phyloP scores from a whole-genome alignment of 2,329 filamentous ascomycete genomes.

The Stemphylium beticola region DNA sequence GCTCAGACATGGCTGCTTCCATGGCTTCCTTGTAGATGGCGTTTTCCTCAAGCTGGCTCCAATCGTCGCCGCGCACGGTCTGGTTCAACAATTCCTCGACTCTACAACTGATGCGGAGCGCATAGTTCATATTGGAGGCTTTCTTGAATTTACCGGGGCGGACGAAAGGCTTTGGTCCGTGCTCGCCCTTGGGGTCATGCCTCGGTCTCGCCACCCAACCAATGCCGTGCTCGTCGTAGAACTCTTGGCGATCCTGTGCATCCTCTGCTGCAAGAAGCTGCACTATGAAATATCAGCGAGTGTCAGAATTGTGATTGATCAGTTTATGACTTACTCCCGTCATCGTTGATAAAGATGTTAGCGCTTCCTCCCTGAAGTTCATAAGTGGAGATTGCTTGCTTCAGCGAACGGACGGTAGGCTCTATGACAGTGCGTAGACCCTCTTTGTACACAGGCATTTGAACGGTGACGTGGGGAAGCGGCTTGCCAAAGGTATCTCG shows the following conservation, averaged over 20 bases:
- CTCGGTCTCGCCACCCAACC: conserved; percentile 58
- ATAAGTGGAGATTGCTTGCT: conserved; percentile 65
- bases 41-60: conserved; percentile 45
- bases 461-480: conserved; percentile 75
- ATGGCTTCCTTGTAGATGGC: conserved; percentile 50
- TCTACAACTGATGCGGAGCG: conserved; percentile 65
- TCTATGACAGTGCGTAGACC: conserved; percentile 75
- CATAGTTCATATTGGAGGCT: conserved; percentile 78
- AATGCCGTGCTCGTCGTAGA: conserved; percentile 58
- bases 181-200: conserved; percentile 41
- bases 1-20: conserved; percentile 67
- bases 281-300: conserved; percentile 43
- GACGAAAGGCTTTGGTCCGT: conserved; percentile 27
- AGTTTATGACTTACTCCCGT: conserved; percentile 56
- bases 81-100: conserved; percentile 65
- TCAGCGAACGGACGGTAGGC: conserved; percentile 78
- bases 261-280: conserved; percentile 61
- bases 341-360: conserved; percentile 72
- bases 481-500: conserved; percentile 54
- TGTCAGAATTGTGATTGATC: too few relatives aligned
- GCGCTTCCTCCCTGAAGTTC: conserved; percentile 67
- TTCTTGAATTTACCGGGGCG: conserved; percentile 49
- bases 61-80: conserved; percentile 27
- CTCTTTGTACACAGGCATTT: conserved; percentile 89
- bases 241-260: conserved; percentile 54